Base-by-base conservation (phyloP, 768 basidiomycete genomes). In the Arthromyces matolae region DNA sequence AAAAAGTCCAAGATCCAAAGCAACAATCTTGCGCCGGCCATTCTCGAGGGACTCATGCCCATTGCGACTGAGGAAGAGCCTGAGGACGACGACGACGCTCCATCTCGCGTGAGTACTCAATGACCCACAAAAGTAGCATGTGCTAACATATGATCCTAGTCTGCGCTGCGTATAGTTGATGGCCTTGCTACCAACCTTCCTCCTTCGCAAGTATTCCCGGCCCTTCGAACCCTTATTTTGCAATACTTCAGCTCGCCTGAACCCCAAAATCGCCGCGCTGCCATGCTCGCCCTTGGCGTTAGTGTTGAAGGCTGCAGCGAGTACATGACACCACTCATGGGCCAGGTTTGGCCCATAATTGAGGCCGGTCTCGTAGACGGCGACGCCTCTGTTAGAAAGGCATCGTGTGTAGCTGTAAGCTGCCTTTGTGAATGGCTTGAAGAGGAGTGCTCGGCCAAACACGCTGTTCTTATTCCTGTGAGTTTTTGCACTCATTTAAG, bases 361-460 rank as follows among this genome's bases (percentile, higher is more conserved):
- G 89, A 96, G 62, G 75, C 80, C 40, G 94, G 94, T 55, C 80
- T 99, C 25, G 78, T 77, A 51, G 96, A 99, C 63, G 64, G 69
- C 31, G 93, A 97, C 60, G 76, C 86, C 12, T 77, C 79, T 9
- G 96, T 99, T 42, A 79, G 94, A 61, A 96, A 93, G 66, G 95
- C 96, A 2, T 86, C 89, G n/a, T 98, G 95, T 67, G 82, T 93
- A 48, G 91, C 93, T 16, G 86, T 99, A 56, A 91, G 91, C 60
- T 98, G 94, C 69, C 68, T 98, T 43, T 97, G 94, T 64, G 96
- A 99, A 69, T 96, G 93, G 90, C 74, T 98, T 19, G 91, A 93
- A 56, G 95, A 97, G 22, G 91, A 94, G 54, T 94, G 91, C 61
- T 81, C 86, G 23, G 70, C 81, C 40, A 86, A 85, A 61, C 96